phyloP scores from a whole-genome alignment of 371 early-diverging fungal genomes.

The Haplosporangium sp. region DNA sequence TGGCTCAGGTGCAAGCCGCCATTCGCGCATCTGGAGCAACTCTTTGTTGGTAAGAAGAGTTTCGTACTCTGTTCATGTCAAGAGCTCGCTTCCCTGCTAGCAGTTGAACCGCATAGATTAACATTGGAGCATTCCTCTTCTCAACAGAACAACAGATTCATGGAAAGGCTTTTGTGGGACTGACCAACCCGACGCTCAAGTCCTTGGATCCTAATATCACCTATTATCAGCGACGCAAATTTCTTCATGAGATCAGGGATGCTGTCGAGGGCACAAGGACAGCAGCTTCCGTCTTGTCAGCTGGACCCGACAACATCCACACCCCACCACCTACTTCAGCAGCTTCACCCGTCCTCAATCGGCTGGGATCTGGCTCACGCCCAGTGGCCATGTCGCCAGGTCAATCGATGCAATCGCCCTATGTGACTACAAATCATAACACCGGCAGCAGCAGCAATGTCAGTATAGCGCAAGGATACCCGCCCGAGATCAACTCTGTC shows the following conservation, averaged over 20 bases:
- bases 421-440: constrained; percentile 15
- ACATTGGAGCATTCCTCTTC: background rate
- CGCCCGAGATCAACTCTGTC: constrained; percentile 21
- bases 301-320: constrained; percentile 23
- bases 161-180: constrained; percentile 37
- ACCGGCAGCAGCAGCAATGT: constrained; percentile 18
- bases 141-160: constrained; percentile 36
- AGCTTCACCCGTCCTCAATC: constrained; percentile 38
- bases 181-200: constrained; percentile 28
- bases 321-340: constrained; percentile 29
- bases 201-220: constrained; percentile 37
- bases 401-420: constrained; percentile 8
- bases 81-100: background rate
- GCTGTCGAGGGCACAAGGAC: constrained; percentile 44
- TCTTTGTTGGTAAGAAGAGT: constrained; percentile 34
- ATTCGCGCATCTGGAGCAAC: constrained; percentile 35
- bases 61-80: background rate
- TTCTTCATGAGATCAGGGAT: constrained; percentile 45
- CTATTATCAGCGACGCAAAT: constrained; percentile 41
- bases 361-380: constrained; percentile 47
- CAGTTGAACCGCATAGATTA: background rate
- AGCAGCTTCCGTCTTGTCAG: constrained; percentile 22
- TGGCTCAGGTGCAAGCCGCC: constrained; percentile 37
- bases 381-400: constrained; percentile 30
- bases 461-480: constrained; percentile 3